A percentile compares a stretch with the other conserved stretches of the same genome.
phyloP scores from a whole-genome alignment of 331 rosid genomes.

The Arachis monticola region DNA sequence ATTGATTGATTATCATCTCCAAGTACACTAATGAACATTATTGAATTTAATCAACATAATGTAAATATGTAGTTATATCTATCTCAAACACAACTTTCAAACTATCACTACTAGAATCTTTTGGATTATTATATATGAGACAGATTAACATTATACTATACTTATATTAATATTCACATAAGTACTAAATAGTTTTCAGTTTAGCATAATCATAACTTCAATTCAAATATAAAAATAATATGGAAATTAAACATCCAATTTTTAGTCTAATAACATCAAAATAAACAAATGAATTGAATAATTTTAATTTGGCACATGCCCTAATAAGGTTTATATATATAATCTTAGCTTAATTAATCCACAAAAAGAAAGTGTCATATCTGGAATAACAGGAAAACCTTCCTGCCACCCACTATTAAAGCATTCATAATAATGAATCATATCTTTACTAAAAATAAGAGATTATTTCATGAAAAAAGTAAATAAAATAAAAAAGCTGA shows the following conservation, averaged over 20 bases:
- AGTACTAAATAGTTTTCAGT: too few species aligned
- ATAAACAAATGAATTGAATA: not conserved
- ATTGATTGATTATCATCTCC: not conserved
- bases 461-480: not conserved
- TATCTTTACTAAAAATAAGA: conserved; percentile 16
- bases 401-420: conserved; percentile 11
- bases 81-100: not conserved
- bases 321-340: not conserved
- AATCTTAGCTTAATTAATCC: not conserved
- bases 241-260: too few species aligned
- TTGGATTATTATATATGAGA: too few species aligned
- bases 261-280: too few species aligned
- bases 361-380: not conserved
- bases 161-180: too few species aligned
- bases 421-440: conserved; percentile 2
- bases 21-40: not conserved
- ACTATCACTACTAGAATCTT: not conserved
- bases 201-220: too few species aligned
- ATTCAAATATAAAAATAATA: too few species aligned
- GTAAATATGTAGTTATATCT: not conserved
- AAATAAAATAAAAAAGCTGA: conserved; percentile 6
- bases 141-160: too few species aligned
- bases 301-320: not conserved
- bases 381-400: not conserved
- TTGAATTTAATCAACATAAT: not conserved